These are phyloP conservation scores for Prunus mongolica DNA, from an alignment of 306 rosid genomes.

Conservation along the genomic window DNA sequence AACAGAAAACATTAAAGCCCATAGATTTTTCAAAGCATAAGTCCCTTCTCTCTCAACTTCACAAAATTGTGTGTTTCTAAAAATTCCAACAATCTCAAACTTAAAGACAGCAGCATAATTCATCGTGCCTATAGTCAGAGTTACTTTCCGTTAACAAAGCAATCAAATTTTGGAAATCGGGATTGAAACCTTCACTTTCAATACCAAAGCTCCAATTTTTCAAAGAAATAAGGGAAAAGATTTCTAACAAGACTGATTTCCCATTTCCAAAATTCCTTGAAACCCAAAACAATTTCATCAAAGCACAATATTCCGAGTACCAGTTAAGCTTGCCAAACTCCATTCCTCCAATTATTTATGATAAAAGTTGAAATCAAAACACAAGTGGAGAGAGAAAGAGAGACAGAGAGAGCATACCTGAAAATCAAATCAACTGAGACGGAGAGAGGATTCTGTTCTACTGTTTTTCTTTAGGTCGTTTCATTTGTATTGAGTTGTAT, in stretches of 20 bases:
- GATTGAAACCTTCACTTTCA: background rate
- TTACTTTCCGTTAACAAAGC: background rate
- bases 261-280: background rate
- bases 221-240: background rate
- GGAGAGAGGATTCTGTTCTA: background rate
- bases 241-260: background rate
- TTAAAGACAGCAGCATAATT: background rate
- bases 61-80: background rate
- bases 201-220: background rate
- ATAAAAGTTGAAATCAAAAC: background rate
- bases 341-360: background rate
- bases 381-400: background rate
- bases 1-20: background rate
- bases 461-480: background rate
- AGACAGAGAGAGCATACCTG: background rate
- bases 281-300: background rate
- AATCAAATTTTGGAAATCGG: background rate
- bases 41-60: background rate
- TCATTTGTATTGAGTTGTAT: background rate
- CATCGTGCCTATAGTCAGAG: background rate
- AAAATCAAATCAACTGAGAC: background rate
- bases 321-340: background rate
- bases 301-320: background rate
- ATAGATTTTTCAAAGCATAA: background rate
- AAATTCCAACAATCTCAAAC: no score